These are phyloP conservation scores for Colletotrichum sojae DNA, from an alignment of 2,329 filamentous ascomycete genomes.

Conservation along the genomic window DNA sequence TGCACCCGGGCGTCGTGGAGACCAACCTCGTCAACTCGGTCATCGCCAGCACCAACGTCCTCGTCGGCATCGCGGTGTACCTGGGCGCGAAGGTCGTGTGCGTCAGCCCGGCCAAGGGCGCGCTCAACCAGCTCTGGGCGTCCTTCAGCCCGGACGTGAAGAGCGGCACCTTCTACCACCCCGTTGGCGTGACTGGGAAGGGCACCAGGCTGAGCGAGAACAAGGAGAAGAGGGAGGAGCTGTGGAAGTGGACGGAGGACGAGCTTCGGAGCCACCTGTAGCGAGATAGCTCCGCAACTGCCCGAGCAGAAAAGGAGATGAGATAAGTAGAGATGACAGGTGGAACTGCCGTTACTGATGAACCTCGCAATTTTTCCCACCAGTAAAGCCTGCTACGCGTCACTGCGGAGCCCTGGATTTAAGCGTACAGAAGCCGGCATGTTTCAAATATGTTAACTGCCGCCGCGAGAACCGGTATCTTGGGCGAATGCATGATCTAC, in stretches of 20 bases:
- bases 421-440: slow-evolving; percentile 11
- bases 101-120: slow-evolving; percentile 44
- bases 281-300: not conserved
- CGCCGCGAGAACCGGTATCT: not conserved
- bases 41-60: slow-evolving; percentile 95
- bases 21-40: slow-evolving; percentile 45
- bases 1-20: slow-evolving; percentile 50
- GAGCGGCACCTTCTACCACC: slow-evolving; percentile 52
- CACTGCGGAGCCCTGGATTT: slow-evolving; percentile 18
- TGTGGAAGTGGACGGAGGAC: slow-evolving; percentile 55
- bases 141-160: slow-evolving; percentile 43
- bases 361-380: too few species aligned
- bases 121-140: slow-evolving; percentile 51
- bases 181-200: slow-evolving; percentile 47
- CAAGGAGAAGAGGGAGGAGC: slow-evolving; percentile 46
- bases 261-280: slow-evolving; percentile 46
- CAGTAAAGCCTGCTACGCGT: too few species aligned
- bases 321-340: not conserved
- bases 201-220: slow-evolving; percentile 43
- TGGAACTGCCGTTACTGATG: too few species aligned
- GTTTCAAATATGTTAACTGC: slow-evolving; percentile 27
- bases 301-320: slow-evolving; percentile 8
- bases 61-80: slow-evolving; percentile 99
- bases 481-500: slow-evolving; percentile 15
- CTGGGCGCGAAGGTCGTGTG: slow-evolving; percentile 74